Evolutionary conservation across 2,329 filamentous ascomycete genomes (phyloP), one percentile per base, ranked within the genome.

Genomic region (Atkinsonella texensis): DNA sequence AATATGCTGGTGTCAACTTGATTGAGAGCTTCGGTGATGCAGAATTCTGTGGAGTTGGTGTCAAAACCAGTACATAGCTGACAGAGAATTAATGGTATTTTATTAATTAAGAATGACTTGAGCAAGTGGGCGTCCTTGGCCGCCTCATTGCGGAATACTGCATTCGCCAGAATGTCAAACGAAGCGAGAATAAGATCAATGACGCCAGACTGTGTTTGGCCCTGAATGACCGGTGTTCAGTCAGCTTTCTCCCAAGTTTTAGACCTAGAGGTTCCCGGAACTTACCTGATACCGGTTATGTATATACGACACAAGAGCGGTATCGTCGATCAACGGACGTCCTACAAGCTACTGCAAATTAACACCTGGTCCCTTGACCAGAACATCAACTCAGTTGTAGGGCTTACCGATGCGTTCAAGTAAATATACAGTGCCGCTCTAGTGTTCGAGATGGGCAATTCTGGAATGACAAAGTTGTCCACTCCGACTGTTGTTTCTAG

Each of bases 101-200:
- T 81, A 65, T 81, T 81, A 58, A 94, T 85, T 23, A 98, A 74
- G 63, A 93, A 98, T 0, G 90, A 94, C 38, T 89, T 84, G 49
- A 95, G 75, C 17, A 91, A 70, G 53, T 89, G 84, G 52, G 87
- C 86, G 6, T 75, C 72, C 52, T 74, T 74, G 42, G 69, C 69
- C 0, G 72, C 73, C 55, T 81, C 76, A 43, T 74, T 76, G 6
- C 75, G 80, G 58, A 93, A 87, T 56, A 91, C 86, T 5, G 86
- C 85, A 61, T 95, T 95, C 38, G 89, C 87, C 15, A 98, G 74
- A 5, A 94, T 78, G 60, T 97, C 90, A 61, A 98, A 97, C 0
- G 89, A 84, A 1, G 89, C 88, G 10, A 91, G 78, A 42, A 97
- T 85, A 2, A 97, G 74, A 60, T 96, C 89, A 50, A 89, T 81